Conservation (phyloP, 2,329 filamentous ascomycete species). For the Microcera coccophila region DNA sequence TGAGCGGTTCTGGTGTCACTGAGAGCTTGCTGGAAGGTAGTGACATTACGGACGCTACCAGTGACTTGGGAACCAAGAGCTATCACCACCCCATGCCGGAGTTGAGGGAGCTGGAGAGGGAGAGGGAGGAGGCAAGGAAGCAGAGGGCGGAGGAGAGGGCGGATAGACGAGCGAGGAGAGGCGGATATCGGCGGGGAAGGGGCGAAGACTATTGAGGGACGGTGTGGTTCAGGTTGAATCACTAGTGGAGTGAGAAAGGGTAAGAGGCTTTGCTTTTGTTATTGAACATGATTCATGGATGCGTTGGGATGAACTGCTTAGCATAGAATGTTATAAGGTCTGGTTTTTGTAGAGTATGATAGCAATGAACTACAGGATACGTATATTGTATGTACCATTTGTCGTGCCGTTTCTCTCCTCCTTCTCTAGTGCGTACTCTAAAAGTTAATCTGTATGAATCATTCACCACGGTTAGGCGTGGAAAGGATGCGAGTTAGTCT, state of each 20-base stretch:
- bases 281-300: too few species aligned
- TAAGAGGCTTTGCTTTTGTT: too few species aligned
- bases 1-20: conserved; percentile 14
- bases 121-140: conserved; percentile 27
- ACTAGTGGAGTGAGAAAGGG: too few species aligned
- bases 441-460: too few species aligned
- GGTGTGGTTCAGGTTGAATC: not conserved
- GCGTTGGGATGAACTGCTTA: not conserved
- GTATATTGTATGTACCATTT: too few species aligned
- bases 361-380: not conserved
- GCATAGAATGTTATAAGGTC: not conserved
- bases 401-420: too few species aligned
- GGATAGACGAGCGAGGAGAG: conserved; percentile 34
- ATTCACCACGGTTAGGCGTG: too few species aligned
- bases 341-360: not conserved
- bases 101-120: conserved; percentile 34
- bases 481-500: too few species aligned
- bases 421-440: too few species aligned
- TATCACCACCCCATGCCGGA: conserved; percentile 56
- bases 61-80: conserved; percentile 55
- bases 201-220: conserved; percentile 26
- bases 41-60: conserved; percentile 38
- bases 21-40: conserved; percentile 35
- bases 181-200: conserved; percentile 33
- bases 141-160: conserved; percentile 29